A percentile compares a stretch with the other conserved stretches of the same genome.
Conservation (phyloP, 768 basidiomycete genomes). For the Sporobolomyces phaffii region DNA sequence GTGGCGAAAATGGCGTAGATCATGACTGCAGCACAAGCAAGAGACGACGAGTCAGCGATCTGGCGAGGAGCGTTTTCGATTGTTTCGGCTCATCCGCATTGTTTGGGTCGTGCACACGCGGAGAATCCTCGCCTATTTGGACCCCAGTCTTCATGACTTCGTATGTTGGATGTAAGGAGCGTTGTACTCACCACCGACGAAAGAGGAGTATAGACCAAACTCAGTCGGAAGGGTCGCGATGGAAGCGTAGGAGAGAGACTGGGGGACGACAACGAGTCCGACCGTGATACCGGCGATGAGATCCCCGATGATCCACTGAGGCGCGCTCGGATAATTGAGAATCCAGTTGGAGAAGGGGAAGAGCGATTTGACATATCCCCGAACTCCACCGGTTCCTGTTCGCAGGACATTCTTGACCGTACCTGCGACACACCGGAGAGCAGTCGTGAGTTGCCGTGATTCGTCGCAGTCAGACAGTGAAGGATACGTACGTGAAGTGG, state of each 20-base stretch:
- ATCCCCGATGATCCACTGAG: slow-evolving; percentile 40
- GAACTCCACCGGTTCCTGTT: neutral
- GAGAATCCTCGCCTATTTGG: too few species aligned
- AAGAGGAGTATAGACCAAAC: slow-evolving; percentile 93
- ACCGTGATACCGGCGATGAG: slow-evolving; percentile 47
- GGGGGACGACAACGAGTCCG: slow-evolving; percentile 90
- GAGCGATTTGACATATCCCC: slow-evolving; percentile 5
- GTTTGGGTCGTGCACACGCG: too few species aligned
- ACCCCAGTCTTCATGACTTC: too few species aligned
- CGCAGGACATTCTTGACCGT: neutral
- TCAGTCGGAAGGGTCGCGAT: slow-evolving; percentile 71
- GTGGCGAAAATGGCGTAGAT: slow-evolving; percentile 95
- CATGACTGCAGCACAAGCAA: slow-evolving; percentile 61
- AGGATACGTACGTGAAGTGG: slow-evolving; percentile 8
- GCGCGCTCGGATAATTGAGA: slow-evolving; percentile 26
- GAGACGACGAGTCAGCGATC: neutral
- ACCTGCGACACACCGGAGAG: neutral
- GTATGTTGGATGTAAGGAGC: too few species aligned
- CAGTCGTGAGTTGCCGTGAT: neutral
- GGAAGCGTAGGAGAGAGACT: slow-evolving; percentile 54
- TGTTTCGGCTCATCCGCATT: too few species aligned
- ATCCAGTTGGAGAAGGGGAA: slow-evolving; percentile 36
- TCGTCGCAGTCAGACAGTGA: neutral
- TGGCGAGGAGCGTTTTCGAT: neutral
- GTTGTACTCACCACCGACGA: slow-evolving; percentile 67